Conservation (phyloP, 257 asterid species). For the Striga asiatica region DNA sequence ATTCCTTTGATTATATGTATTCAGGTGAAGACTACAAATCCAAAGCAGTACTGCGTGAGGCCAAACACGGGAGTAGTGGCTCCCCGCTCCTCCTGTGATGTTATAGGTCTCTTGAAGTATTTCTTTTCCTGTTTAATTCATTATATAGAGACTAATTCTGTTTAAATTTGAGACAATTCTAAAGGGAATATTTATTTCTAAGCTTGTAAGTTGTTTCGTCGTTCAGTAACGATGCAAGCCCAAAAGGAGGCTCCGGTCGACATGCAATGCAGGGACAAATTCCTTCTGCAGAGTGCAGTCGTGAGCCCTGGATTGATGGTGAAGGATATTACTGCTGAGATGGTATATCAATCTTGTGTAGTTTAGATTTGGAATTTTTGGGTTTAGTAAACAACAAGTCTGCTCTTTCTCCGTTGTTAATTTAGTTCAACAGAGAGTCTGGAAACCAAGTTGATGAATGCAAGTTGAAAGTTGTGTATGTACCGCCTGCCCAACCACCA, state of each 20-base stretch:
- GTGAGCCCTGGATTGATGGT: slow-evolving; percentile 43
- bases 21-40: slow-evolving; percentile 99
- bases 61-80: slow-evolving; percentile 88
- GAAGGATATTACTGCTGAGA: slow-evolving; percentile 71
- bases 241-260: slow-evolving; percentile 92
- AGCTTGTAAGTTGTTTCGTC: slow-evolving; percentile 16
- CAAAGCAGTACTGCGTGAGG: slow-evolving; percentile 94
- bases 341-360: slow-evolving; percentile 33
- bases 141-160: not conserved
- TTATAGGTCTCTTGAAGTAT: slow-evolving; percentile 38
- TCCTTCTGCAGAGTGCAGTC: slow-evolving; percentile 75
- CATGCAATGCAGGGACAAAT: slow-evolving; percentile 93
- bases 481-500: slow-evolving; percentile 75
- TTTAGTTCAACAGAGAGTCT: slow-evolving; percentile 73
- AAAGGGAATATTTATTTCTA: slow-evolving; percentile 10
- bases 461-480: slow-evolving; percentile 82
- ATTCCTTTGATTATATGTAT: slow-evolving; percentile 10
- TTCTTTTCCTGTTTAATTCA: not conserved
- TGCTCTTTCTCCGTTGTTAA: slow-evolving; percentile 3
- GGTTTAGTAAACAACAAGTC: not conserved
- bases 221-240: slow-evolving; percentile 94
- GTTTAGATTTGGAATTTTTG: not conserved
- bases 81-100: slow-evolving; percentile 76
- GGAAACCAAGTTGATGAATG: slow-evolving; percentile 84
- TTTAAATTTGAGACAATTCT: not conserved